phyloP scores from a whole-genome alignment of 495 filamentous ascomycete genomes.

The Penicillium riverlandense region DNA sequence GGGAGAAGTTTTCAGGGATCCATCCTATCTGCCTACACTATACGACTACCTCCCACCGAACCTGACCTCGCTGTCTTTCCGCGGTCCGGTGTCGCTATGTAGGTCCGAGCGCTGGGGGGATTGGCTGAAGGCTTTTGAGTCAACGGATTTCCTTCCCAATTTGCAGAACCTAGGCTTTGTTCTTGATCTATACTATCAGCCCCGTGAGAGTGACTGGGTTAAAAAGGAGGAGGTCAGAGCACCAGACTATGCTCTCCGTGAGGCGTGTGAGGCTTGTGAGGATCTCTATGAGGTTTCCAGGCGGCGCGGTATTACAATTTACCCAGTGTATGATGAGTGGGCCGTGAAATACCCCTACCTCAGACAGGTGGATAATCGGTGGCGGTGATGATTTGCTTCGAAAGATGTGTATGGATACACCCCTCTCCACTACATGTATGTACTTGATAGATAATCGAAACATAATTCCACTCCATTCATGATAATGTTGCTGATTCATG shows the following conservation, averaged over 20 bases:
- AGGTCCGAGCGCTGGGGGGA: constrained; percentile 10
- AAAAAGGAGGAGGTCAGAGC: background rate
- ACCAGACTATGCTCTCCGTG: constrained; percentile 4
- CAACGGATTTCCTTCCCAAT: constrained; percentile 7
- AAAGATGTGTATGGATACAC: no score
- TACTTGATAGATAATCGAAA: no score
- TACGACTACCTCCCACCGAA: constrained; percentile 12
- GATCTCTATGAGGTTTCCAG: constrained; percentile 4
- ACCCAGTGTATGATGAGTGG: background rate
- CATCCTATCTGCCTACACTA: constrained; percentile 6
- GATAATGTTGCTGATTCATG: no score
- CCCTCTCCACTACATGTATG: no score
- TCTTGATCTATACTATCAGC: constrained; percentile 12
- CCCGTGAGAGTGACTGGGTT: background rate
- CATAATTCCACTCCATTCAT: no score
- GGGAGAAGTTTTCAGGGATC: constrained; percentile 14
- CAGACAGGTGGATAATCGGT: background rate
- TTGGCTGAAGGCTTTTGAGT: constrained; percentile 13
- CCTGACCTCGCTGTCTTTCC: constrained; percentile 12
- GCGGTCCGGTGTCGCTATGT: constrained; percentile 13
- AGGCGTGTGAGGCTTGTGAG: constrained; percentile 12
- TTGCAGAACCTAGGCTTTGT: constrained; percentile 14
- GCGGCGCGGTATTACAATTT: constrained; percentile 6
- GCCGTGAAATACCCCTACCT: background rate
- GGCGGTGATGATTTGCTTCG: background rate